phyloP scores from a whole-genome alignment of 192 early-diverging fungal species.

The Podila epigama region DNA sequence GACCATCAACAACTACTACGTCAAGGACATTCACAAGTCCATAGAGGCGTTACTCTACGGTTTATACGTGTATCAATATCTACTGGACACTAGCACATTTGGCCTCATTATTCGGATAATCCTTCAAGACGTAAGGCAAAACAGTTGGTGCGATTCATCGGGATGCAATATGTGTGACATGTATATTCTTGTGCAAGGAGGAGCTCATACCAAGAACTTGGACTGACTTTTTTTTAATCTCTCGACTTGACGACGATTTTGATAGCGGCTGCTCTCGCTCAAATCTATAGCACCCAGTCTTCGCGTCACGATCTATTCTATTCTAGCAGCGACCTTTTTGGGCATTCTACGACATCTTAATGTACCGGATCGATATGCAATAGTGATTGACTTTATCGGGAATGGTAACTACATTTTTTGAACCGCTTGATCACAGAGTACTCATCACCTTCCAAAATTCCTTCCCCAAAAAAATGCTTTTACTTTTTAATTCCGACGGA shows the following conservation, averaged over 20 bases:
- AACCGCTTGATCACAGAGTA: too few relatives aligned
- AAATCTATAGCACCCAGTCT: constrained; percentile 37
- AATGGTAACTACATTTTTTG: constrained; percentile 8
- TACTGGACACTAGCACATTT: constrained; percentile 39
- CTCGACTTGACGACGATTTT: constrained; percentile 14
- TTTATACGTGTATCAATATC: constrained; percentile 37
- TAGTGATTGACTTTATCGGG: constrained; percentile 44
- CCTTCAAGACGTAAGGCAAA: constrained; percentile 31
- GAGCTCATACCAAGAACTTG: neutral
- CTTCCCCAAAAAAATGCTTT: neutral
- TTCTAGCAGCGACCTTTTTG: constrained; percentile 8
- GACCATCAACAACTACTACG: constrained; percentile 25
- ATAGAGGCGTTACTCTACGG: constrained; percentile 32
- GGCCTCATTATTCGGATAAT: constrained; percentile 21
- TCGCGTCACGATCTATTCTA: constrained; percentile 19
- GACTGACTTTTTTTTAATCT: neutral
- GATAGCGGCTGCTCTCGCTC: constrained; percentile 32
- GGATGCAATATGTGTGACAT: neutral
- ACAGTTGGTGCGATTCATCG: too few relatives aligned
- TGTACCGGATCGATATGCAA: constrained; percentile 17
- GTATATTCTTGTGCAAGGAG: too few relatives aligned
- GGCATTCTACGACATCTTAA: constrained; percentile 22
- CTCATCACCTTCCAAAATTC: neutral
- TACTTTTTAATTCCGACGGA: too few relatives aligned
- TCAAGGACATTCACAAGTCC: constrained; percentile 41